These are phyloP conservation scores for Psilocybe subaeruginosa DNA, from an alignment of 768 basidiomycete genomes.

Conservation along the genomic window DNA sequence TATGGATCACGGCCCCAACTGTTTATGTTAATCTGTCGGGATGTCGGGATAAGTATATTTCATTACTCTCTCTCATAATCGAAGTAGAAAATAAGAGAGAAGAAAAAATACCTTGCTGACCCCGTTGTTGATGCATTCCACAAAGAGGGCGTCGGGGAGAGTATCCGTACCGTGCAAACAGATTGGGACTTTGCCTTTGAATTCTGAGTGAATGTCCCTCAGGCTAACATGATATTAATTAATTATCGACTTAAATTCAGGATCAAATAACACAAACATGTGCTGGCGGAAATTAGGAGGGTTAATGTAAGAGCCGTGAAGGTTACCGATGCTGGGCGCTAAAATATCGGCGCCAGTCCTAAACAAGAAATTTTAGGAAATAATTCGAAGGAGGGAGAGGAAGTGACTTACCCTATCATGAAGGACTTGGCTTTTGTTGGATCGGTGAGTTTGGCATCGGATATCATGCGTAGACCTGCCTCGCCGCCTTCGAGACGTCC, in stretches of 20 bases:
- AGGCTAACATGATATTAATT: constrained; percentile 28
- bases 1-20: constrained; percentile 51
- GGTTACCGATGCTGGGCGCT: constrained; percentile 51
- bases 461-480: constrained; percentile 49
- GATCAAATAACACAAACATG: constrained; percentile 31
- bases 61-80: background rate
- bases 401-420: constrained; percentile 36
- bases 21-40: constrained; percentile 46
- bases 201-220: constrained; percentile 35
- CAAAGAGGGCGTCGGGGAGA: constrained; percentile 45
- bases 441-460: constrained; percentile 49
- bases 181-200: constrained; percentile 37
- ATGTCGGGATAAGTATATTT: constrained; percentile 9
- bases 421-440: constrained; percentile 44
- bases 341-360: constrained; percentile 49
- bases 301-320: constrained; percentile 47
- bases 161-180: constrained; percentile 51
- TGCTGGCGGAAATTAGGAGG: constrained; percentile 48
- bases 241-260: background rate
- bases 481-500: constrained; percentile 52
- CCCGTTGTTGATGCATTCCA: constrained; percentile 47
- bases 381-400: background rate
- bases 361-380: background rate
- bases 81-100: background rate
- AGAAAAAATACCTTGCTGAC: constrained; percentile 40